These are phyloP conservation scores for Sisymbrium altissimum DNA, from an alignment of 345 rosid genomes.

Conservation along the genomic window DNA sequence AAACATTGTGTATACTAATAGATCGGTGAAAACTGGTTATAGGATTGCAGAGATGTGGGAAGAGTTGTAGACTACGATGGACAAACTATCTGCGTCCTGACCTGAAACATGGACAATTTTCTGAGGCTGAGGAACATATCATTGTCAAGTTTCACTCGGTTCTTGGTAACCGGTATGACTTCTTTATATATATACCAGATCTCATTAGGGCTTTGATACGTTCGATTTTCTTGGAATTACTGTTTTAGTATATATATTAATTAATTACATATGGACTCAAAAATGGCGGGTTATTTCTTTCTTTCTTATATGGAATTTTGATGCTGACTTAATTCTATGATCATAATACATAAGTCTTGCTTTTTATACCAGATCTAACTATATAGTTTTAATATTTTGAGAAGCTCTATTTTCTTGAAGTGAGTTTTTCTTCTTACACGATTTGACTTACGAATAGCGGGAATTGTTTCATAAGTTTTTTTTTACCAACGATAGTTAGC, in stretches of 20 bases:
- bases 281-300: background rate
- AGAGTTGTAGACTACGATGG: slow-evolving; percentile 89
- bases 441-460: no score
- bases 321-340: background rate
- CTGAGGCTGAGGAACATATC: slow-evolving; percentile 75
- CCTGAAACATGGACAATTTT: slow-evolving; percentile 75
- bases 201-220: background rate
- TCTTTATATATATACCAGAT: background rate
- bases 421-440: no score
- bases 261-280: background rate
- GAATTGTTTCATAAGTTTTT: background rate
- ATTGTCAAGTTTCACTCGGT: slow-evolving; percentile 86
- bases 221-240: background rate
- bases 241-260: background rate
- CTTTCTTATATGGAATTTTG: background rate
- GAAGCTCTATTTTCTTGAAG: background rate
- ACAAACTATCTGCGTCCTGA: slow-evolving; percentile 91
- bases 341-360: background rate
- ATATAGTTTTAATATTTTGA: background rate
- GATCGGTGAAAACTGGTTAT: background rate
- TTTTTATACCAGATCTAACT: background rate
- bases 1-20: background rate
- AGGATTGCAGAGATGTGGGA: slow-evolving; percentile 94
- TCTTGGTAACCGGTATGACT: slow-evolving; percentile 73
- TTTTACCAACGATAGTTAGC: background rate